phyloP scores from a whole-genome alignment of 768 basidiomycete genomes.

The Panaeolus cyanescens region DNA sequence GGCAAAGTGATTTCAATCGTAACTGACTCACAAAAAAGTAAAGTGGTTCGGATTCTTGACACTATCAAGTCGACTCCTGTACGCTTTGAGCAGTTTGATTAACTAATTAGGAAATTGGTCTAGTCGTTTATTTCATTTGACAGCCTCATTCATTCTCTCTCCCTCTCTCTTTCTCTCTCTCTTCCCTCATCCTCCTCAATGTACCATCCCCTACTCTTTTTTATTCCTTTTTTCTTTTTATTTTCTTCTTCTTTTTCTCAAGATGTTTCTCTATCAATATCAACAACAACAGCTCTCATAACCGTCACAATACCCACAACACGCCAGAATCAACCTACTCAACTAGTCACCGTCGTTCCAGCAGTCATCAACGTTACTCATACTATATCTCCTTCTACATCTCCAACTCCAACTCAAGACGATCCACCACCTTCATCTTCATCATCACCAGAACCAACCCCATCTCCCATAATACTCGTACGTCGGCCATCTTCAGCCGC shows the following conservation, averaged over 20 bases:
- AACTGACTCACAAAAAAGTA: slow-evolving; percentile 36
- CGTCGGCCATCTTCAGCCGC: slow-evolving; percentile 12
- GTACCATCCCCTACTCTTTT: slow-evolving; percentile 13
- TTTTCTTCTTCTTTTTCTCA: slow-evolving; percentile 19
- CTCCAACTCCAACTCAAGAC: slow-evolving; percentile 39
- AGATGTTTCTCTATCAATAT: slow-evolving; percentile 45
- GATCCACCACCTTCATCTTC: slow-evolving; percentile 41
- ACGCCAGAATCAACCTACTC: slow-evolving; percentile 47
- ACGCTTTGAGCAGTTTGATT: slow-evolving; percentile 55
- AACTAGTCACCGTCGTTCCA: slow-evolving; percentile 58
- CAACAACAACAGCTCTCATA: slow-evolving; percentile 47
- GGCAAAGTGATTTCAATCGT: slow-evolving; percentile 72
- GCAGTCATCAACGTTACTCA: slow-evolving; percentile 63
- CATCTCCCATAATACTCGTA: slow-evolving; percentile 44
- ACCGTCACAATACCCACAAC: slow-evolving; percentile 54
- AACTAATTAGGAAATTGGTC: slow-evolving; percentile 16
- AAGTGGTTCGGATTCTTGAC: slow-evolving; percentile 46
- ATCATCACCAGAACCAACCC: slow-evolving; percentile 46
- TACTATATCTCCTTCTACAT: slow-evolving; percentile 41
- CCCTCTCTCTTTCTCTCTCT: slow-evolving; percentile 4
- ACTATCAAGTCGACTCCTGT: slow-evolving; percentile 46
- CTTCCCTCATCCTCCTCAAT: slow-evolving; percentile 12
- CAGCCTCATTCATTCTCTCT: slow-evolving; percentile 10
- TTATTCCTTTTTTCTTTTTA: slow-evolving; percentile 20
- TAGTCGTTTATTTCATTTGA: slow-evolving; percentile 8